Evolutionary conservation across 2,329 filamentous ascomycete genomes (phyloP).

Genomic region (Ascochyta clinopodiicola): DNA sequence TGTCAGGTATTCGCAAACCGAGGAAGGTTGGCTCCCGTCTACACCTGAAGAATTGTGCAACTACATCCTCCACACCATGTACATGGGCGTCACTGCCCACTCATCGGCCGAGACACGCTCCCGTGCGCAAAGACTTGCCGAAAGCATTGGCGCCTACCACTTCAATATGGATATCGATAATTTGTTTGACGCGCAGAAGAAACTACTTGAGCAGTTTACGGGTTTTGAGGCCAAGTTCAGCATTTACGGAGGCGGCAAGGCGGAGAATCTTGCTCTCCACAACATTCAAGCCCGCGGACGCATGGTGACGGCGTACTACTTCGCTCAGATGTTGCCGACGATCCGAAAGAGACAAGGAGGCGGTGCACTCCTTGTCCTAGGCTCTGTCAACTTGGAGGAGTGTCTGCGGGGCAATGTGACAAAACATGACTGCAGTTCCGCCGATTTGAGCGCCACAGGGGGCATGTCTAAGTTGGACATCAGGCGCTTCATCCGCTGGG

Average conservation of each 20-base stretch:
- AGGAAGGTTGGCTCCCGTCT: slow-evolving; percentile 59
- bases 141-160: slow-evolving; percentile 75
- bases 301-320: slow-evolving; percentile 67
- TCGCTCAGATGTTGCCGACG: slow-evolving; percentile 70
- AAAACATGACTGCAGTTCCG: too few relatives aligned
- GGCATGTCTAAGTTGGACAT: slow-evolving; percentile 62
- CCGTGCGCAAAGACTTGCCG: slow-evolving; percentile 66
- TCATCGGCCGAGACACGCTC: slow-evolving; percentile 53
- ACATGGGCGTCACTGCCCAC: slow-evolving; percentile 27
- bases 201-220: slow-evolving; percentile 59
- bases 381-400: too few relatives aligned
- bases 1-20: slow-evolving; percentile 54
- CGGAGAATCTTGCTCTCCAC: slow-evolving; percentile 71
- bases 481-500: slow-evolving; percentile 72
- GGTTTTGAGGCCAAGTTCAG: slow-evolving; percentile 66
- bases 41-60: slow-evolving; percentile 66
- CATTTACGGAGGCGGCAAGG: slow-evolving; percentile 52
- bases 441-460: too few relatives aligned
- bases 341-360: slow-evolving; percentile 57
- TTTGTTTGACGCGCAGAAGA: slow-evolving; percentile 63
- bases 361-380: too few relatives aligned
- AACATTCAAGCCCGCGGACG: slow-evolving; percentile 69
- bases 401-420: too few relatives aligned
- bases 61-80: slow-evolving; percentile 63
- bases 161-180: slow-evolving; percentile 70